Evolutionary conservation across 768 basidiomycete genomes (phyloP).

Genomic region (Hygrocybe coccinea): DNA sequence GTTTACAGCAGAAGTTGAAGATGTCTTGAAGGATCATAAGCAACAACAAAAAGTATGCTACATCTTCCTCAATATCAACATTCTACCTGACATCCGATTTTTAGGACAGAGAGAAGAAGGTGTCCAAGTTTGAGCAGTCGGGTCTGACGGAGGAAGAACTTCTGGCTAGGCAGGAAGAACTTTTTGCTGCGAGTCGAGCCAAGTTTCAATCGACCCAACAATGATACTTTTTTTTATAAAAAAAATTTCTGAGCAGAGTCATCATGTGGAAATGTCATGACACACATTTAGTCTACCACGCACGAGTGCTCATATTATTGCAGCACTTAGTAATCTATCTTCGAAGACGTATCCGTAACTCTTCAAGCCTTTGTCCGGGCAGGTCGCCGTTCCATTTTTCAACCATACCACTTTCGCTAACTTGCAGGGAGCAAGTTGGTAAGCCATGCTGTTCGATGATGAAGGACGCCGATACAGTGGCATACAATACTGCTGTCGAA

Average conservation of each 20-base stretch:
- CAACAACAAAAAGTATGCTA: constrained; percentile 81
- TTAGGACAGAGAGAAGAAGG: constrained; percentile 89
- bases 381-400: constrained; percentile 69
- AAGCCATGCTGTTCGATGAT: constrained; percentile 78
- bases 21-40: constrained; percentile 93
- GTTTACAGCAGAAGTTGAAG: constrained; percentile 85
- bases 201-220: constrained; percentile 65
- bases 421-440: constrained; percentile 43
- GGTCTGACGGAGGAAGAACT: constrained; percentile 92
- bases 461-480: constrained; percentile 76
- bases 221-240: constrained; percentile 22
- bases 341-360: constrained; percentile 40
- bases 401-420: constrained; percentile 16
- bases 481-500: constrained; percentile 60
- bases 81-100: constrained; percentile 11
- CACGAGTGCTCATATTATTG: not conserved
- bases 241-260: too few species aligned
- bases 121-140: constrained; percentile 80
- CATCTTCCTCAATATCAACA: not conserved
- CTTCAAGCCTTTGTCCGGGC: constrained; percentile 53
- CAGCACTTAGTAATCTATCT: too few species aligned
- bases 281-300: too few species aligned
- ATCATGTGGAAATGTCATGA: too few species aligned
- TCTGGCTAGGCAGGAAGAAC: constrained; percentile 75
- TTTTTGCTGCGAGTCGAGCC: constrained; percentile 89